phyloP scores from a whole-genome alignment of 1,284 basidiomycete genomes.

The Volvariella surrecta region DNA sequence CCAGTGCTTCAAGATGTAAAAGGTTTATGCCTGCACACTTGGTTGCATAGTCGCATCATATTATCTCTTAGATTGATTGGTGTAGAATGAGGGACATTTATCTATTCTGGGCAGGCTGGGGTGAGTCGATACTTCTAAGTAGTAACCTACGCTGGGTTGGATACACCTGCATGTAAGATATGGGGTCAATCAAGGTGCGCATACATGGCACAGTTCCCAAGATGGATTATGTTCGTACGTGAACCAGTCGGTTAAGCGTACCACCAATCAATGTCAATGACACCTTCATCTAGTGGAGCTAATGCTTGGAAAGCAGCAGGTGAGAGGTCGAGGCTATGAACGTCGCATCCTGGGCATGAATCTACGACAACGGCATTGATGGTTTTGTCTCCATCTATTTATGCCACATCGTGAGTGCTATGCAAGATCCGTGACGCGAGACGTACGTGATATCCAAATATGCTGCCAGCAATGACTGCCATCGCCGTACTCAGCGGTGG shows the following conservation, averaged over 20 bases:
- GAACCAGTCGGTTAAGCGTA: background rate
- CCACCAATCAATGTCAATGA: constrained; percentile 15
- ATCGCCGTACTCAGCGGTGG: constrained; percentile 14
- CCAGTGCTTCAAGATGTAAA: no score
- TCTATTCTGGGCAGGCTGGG: no score
- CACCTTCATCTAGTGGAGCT: constrained; percentile 13
- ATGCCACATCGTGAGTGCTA: background rate
- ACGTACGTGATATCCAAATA: constrained; percentile 19
- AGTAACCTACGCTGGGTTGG: no score
- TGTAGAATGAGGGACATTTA: no score
- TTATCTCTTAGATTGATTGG: no score
- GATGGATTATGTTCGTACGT: background rate
- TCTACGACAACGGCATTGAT: constrained; percentile 18
- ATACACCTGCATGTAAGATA: no score
- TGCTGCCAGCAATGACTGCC: constrained; percentile 18
- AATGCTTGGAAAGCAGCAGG: constrained; percentile 16
- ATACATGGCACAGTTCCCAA: background rate
- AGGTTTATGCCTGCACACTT: no score
- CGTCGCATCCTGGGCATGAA: constrained; percentile 19
- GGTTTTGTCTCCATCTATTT: constrained; percentile 16
- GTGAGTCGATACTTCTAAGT: no score
- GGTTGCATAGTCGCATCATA: no score
- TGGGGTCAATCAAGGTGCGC: no score
- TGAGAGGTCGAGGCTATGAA: constrained; percentile 19
- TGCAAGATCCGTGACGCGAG: background rate